Conservation (phyloP, 2,329 filamentous ascomycete genomes). For the Aureobasidium pullulans region DNA sequence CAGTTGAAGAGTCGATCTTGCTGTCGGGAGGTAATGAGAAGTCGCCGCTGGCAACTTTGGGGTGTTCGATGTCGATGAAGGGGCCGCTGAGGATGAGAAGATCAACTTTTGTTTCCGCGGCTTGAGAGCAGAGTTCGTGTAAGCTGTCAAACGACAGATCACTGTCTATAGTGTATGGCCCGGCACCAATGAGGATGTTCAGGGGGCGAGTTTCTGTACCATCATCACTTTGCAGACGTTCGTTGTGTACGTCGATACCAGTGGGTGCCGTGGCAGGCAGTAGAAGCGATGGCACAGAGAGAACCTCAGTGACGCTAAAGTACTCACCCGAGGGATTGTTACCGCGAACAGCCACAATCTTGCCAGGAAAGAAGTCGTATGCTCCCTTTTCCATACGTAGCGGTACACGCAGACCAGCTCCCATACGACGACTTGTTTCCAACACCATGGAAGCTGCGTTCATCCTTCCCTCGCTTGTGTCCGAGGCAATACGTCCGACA, state of each 20-base stretch:
- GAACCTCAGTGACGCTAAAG: slow-evolving; percentile 71
- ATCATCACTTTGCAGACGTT: slow-evolving; percentile 58
- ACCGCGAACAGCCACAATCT: slow-evolving; percentile 81
- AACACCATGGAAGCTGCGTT: slow-evolving; percentile 80
- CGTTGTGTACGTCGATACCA: slow-evolving; percentile 60
- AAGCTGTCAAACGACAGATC: slow-evolving; percentile 87
- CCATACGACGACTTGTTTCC: slow-evolving; percentile 77
- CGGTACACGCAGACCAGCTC: slow-evolving; percentile 73
- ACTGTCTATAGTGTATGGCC: slow-evolving; percentile 87
- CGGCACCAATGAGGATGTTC: slow-evolving; percentile 69
- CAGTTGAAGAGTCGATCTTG: slow-evolving; percentile 55
- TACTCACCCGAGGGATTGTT: slow-evolving; percentile 79
- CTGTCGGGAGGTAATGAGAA: slow-evolving; percentile 35
- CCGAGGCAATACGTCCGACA: slow-evolving; percentile 84
- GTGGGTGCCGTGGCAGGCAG: slow-evolving; percentile 62
- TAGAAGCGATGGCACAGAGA: slow-evolving; percentile 67
- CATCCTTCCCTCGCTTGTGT: slow-evolving; percentile 76
- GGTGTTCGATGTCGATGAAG: slow-evolving; percentile 88
- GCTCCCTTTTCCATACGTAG: slow-evolving; percentile 64
- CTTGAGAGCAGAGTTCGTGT: slow-evolving; percentile 70
- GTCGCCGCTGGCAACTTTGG: slow-evolving; percentile 59
- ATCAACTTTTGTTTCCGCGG: slow-evolving; percentile 68
- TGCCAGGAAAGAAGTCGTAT: slow-evolving; percentile 88
- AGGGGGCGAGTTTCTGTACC: slow-evolving; percentile 55
- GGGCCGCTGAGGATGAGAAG: slow-evolving; percentile 74